A percentile compares a stretch with the other conserved stretches of the same genome.
These are phyloP conservation scores for Brassica carinata DNA, from an alignment of 345 rosid genomes.

Conservation along the genomic window DNA sequence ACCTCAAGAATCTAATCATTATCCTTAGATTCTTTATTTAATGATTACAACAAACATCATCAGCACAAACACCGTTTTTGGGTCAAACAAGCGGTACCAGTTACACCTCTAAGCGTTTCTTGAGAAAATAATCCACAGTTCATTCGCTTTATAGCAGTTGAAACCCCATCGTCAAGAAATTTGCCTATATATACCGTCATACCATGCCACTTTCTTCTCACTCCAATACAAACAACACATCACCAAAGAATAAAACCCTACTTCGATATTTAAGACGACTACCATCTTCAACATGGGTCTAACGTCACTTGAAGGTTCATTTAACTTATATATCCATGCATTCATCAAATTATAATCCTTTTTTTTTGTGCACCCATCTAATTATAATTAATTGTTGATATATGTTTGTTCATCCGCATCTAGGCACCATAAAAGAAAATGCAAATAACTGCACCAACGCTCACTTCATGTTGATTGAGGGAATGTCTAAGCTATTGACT, in stretches of 20 bases:
- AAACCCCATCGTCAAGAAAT: neutral
- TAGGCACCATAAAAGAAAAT: neutral
- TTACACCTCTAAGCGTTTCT: no score
- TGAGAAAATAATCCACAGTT: no score
- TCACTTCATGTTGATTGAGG: conserved; percentile 26
- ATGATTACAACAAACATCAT: no score
- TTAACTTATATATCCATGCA: neutral
- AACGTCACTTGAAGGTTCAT: conserved; percentile 26
- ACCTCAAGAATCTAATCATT: no score
- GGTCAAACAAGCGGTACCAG: no score
- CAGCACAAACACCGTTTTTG: no score
- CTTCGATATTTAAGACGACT: neutral
- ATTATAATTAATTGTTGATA: no score
- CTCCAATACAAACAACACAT: neutral
- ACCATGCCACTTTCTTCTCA: neutral
- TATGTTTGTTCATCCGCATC: conserved; percentile 2
- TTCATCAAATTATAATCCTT: neutral
- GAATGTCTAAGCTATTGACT: conserved; percentile 19
- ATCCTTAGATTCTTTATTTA: no score
- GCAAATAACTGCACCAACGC: neutral
- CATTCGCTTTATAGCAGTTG: no score
- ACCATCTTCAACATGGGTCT: conserved; percentile 10
- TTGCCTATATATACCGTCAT: conserved; percentile 17
- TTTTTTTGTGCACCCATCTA: neutral
- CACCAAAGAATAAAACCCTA: neutral